phyloP scores from a whole-genome alignment of 1,284 basidiomycete genomes.

The Peniophora sp. region DNA sequence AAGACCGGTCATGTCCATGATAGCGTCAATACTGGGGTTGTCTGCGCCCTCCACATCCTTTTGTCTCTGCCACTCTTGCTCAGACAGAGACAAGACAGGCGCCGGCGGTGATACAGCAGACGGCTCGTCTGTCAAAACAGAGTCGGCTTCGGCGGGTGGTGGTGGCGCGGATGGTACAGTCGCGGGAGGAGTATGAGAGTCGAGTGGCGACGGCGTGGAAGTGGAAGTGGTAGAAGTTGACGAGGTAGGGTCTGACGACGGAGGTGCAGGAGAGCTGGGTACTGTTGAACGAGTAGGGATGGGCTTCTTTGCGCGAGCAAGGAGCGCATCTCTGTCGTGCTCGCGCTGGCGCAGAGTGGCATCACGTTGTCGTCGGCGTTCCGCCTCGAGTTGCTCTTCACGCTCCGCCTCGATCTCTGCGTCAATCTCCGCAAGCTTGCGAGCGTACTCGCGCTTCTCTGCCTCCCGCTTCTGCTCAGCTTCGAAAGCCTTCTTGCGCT shows the following conservation, averaged over 20 bases:
- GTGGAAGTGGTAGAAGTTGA: background rate
- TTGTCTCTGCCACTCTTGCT: slow-evolving; percentile 20
- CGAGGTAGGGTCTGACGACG: background rate
- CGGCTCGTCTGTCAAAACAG: background rate
- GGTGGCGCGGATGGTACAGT: no score
- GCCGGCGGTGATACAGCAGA: background rate
- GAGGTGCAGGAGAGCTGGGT: background rate
- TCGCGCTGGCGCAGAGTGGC: background rate
- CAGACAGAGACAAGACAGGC: slow-evolving; percentile 5
- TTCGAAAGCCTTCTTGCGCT: background rate
- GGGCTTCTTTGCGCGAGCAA: background rate
- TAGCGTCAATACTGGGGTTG: slow-evolving; percentile 19
- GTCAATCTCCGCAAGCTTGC: background rate
- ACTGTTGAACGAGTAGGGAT: background rate
- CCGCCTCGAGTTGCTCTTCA: slow-evolving; percentile 13
- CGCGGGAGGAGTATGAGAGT: no score
- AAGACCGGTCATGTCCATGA: slow-evolving; percentile 25
- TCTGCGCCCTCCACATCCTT: slow-evolving; percentile 20
- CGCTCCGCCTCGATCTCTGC: background rate
- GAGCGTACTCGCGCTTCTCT: background rate
- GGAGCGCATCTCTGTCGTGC: background rate
- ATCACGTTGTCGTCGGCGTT: slow-evolving; percentile 18
- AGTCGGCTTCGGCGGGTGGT: background rate
- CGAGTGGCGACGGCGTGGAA: background rate
- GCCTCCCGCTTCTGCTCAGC: background rate